Percentiles rank a stretch among this genome's conserved stretches.
These are phyloP conservation scores for Talaromyces rugulosus DNA, from an alignment of 2,329 filamentous ascomycete genomes.

Conservation along the genomic window DNA sequence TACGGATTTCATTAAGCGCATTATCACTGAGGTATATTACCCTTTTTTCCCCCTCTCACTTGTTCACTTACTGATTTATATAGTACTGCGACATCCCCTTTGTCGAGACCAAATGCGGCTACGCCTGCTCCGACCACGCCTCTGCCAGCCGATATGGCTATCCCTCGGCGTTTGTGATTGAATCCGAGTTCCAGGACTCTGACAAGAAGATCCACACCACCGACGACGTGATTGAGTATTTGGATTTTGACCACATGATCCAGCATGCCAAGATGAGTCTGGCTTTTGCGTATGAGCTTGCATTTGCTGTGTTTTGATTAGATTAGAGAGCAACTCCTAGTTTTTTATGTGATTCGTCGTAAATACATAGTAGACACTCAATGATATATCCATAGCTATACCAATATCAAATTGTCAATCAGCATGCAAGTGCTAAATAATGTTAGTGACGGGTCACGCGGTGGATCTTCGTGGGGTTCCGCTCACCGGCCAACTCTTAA, in stretches of 20 bases:
- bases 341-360: neutral
- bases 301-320: constrained; percentile 63
- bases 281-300: constrained; percentile 78
- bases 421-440: no score
- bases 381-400: constrained; percentile 16
- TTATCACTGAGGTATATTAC: constrained; percentile 62
- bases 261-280: constrained; percentile 84
- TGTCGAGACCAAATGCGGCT: constrained; percentile 82
- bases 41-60: neutral
- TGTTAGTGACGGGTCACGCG: neutral
- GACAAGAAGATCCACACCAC: constrained; percentile 72
- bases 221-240: constrained; percentile 65
- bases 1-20: constrained; percentile 84
- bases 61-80: neutral
- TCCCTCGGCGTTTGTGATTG: constrained; percentile 61
- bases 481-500: neutral
- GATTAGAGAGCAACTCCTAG: neutral
- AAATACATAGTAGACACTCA: neutral
- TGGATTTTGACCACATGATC: constrained; percentile 86
- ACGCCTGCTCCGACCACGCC: constrained; percentile 71
- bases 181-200: constrained; percentile 55
- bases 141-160: constrained; percentile 64
- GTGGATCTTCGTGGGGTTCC: neutral
- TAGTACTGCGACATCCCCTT: constrained; percentile 86
- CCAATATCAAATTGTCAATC: no score